Evolutionary conservation across 805 yeast genomes (phyloP), one percentile per base, ranked within the genome.

Genomic region (Hanseniaspora jakobsenii): DNA sequence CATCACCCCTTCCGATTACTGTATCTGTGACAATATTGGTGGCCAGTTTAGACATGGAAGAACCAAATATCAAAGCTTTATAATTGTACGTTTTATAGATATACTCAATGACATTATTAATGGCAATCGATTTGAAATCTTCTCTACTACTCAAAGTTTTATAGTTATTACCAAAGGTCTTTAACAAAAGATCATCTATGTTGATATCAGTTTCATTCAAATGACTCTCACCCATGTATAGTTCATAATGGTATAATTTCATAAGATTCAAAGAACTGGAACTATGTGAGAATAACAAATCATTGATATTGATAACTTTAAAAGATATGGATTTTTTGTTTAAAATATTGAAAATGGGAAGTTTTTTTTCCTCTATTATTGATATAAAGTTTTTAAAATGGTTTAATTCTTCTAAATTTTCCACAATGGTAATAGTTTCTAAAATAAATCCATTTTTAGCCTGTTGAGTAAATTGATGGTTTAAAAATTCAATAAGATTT

Each of bases 1-100:
- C 69, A 2, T 80, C 67, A 0, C 95, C 97, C 49, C 95, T 70
- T 10, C 97, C 97, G 53, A 78, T 82, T 4, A 85, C 86, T 0
- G 94, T 79, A 44, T 82, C 61, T 0, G 93, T 69, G 27, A 89
- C 66, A n/a, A 82, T 75, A 49, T 77, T 77, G 53, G 80, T 84
- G 1, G 96, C 94, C 19, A 87, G 57, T 32, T 77, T 69, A 1
- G 94, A 81, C 93, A 84, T 82, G 22, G 81, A 76, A 55, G 78
- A 82, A 1, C 89, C 84, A 64, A 75, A 74, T 7, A 85, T 39
- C 3, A 84, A 63, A 4, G 27, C 36, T 22, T 39, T 35, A 17
- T 38, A 46, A 6, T 37, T 41, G 7, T 22, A 13, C 13, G 77
- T 71, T 0, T 59, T 60, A 10, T 62, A 58, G 5, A 53, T 51